Conservation (phyloP, 495 filamentous ascomycete species). For the Aspergillus nanangensis region DNA sequence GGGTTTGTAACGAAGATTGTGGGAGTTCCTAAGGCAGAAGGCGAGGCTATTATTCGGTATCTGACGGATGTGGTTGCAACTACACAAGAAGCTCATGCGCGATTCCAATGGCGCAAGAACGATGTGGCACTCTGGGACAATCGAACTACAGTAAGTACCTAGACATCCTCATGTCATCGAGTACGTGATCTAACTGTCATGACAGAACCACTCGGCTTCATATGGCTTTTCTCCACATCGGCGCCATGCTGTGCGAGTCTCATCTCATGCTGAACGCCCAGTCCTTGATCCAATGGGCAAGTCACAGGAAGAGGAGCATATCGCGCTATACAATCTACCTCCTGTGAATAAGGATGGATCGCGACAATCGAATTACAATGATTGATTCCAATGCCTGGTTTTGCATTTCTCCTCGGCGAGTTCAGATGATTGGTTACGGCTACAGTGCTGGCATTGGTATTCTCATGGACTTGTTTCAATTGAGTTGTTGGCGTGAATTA, state of each 20-base stretch:
- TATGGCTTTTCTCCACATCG: conserved; percentile 61
- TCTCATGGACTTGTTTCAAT: no score
- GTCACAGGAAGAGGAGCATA: conserved; percentile 57
- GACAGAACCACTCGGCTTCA: conserved; percentile 55
- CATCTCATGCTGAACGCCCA: conserved; percentile 54
- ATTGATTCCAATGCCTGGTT: no score
- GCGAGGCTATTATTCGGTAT: conserved; percentile 59
- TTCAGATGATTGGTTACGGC: no score
- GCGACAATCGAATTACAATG: conserved; percentile 60
- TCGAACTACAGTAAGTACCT: conserved; percentile 53
- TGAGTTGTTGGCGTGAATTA: no score
- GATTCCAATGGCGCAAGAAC: conserved; percentile 65
- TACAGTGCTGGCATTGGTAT: conserved; percentile 3
- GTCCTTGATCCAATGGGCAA: conserved; percentile 45
- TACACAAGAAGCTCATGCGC: conserved; percentile 63
- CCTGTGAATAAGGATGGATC: conserved; percentile 57
- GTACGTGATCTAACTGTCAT: no score
- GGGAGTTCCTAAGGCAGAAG: conserved; percentile 61
- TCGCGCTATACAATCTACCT: conserved; percentile 44
- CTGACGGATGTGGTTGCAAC: conserved; percentile 61
- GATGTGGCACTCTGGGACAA: conserved; percentile 80
- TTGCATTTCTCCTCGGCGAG: no score
- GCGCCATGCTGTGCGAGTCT: conserved; percentile 59
- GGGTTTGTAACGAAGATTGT: conserved; percentile 73
- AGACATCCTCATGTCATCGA: background rate